Conservation (phyloP, 345 rosid species). For the Viola odorata region DNA sequence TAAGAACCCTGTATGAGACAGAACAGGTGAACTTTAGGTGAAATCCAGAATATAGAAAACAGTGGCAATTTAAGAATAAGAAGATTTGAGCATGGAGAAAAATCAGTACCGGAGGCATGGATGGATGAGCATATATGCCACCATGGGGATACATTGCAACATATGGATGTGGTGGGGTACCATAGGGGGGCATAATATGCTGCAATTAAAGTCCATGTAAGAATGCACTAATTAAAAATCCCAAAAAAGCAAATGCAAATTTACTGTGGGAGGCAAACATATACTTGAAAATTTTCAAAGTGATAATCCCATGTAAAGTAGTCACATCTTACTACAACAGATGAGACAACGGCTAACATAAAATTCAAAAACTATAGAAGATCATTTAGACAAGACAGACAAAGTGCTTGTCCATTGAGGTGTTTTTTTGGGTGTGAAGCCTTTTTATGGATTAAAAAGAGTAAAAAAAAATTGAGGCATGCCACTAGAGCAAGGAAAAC, state of each 20-base stretch:
- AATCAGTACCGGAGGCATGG: conserved; percentile 76
- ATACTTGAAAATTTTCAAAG: background rate
- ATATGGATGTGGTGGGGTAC: conserved; percentile 94
- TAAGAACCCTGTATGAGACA: conserved; percentile 66
- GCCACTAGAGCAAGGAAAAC: too few species aligned
- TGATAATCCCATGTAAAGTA: background rate
- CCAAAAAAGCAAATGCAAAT: conserved; percentile 3
- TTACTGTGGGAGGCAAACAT: background rate
- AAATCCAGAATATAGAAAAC: conserved; percentile 5
- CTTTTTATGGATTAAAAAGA: too few species aligned
- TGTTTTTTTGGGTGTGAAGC: too few species aligned
- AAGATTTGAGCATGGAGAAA: conserved; percentile 2
- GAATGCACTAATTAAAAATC: conserved; percentile 1
- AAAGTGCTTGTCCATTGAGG: too few species aligned
- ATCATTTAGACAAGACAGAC: too few species aligned
- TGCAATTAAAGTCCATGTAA: conserved; percentile 29
- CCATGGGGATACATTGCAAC: conserved; percentile 99
- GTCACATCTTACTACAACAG: background rate
- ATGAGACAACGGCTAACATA: too few species aligned
- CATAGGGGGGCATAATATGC: conserved; percentile 99
- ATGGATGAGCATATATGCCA: conserved; percentile 93
- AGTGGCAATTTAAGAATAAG: conserved; percentile 4
- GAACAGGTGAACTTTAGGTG: conserved; percentile 7
- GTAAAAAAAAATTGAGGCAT: too few species aligned
- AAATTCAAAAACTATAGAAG: too few species aligned